phyloP scores from a whole-genome alignment of 768 basidiomycete species.

The Tricholoma matsutake region DNA sequence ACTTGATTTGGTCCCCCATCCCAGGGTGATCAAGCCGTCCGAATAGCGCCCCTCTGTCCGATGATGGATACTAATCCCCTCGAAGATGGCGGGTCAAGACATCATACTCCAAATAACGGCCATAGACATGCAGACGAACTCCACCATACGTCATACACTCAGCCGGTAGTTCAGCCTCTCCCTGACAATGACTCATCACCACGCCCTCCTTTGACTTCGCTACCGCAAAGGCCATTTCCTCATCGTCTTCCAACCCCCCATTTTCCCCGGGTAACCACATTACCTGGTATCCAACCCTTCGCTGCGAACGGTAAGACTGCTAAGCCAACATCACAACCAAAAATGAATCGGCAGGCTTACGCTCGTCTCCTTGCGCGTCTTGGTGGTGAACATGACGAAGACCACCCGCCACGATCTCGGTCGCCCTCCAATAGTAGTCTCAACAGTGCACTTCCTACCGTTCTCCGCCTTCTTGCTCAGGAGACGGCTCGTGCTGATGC shows the following conservation, averaged over 20 bases:
- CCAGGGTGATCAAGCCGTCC: not conserved
- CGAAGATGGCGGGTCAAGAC: not conserved
- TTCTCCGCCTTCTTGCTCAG: constrained; percentile 21
- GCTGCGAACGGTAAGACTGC: not conserved
- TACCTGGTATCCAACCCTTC: not conserved
- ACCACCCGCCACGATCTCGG: not conserved
- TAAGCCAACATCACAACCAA: not conserved
- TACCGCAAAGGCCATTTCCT: not conserved
- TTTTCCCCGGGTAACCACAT: constrained; percentile 2
- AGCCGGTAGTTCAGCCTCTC: constrained; percentile 7
- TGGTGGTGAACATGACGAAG: not conserved
- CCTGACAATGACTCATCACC: not conserved
- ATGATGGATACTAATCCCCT: not conserved
- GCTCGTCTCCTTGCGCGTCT: constrained; percentile 2
- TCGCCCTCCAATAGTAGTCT: constrained; percentile 8
- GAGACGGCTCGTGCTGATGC: constrained; percentile 40
- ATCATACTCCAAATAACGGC: not conserved
- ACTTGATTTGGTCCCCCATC: not conserved
- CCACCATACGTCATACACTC: constrained; percentile 5
- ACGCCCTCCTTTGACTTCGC: not conserved
- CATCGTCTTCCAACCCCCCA: constrained; percentile 10
- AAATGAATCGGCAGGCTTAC: constrained; percentile 3
- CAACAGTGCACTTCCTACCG: not conserved
- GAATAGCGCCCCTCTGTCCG: not conserved
- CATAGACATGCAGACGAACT: not conserved